Conservation (phyloP, 805 yeast genomes). For the Metschnikowia picachoensis region DNA sequence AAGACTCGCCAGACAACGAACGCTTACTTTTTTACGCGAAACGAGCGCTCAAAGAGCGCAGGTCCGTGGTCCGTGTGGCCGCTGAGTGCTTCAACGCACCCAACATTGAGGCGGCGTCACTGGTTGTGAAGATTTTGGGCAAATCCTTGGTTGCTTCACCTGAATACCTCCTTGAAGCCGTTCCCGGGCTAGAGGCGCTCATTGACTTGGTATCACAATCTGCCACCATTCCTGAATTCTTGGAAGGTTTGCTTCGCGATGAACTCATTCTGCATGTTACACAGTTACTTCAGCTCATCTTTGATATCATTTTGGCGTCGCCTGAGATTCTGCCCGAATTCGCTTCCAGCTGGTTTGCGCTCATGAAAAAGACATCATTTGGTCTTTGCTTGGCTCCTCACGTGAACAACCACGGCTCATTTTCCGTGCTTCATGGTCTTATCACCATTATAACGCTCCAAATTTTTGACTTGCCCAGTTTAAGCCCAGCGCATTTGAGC, state of each 20-base stretch:
- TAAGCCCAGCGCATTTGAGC: slow-evolving; percentile 21
- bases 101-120: slow-evolving; percentile 19
- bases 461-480: slow-evolving; percentile 52
- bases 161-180: slow-evolving; percentile 5
- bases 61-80: slow-evolving; percentile 43
- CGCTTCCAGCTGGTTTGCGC: slow-evolving; percentile 51
- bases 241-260: slow-evolving; percentile 14
- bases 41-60: slow-evolving; percentile 48
- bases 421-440: slow-evolving; percentile 41
- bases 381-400: slow-evolving; percentile 23
- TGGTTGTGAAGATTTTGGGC: slow-evolving; percentile 34
- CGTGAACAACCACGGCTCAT: slow-evolving; percentile 25
- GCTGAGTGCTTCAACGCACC: slow-evolving; percentile 25
- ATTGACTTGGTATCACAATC: not conserved
- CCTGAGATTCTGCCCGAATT: slow-evolving; percentile 23
- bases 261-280: slow-evolving; percentile 33
- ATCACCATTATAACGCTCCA: slow-evolving; percentile 47
- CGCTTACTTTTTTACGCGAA: slow-evolving; percentile 33
- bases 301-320: slow-evolving; percentile 40
- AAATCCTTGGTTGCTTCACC: slow-evolving; percentile 12
- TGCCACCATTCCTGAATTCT: not conserved
- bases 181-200: slow-evolving; percentile 2
- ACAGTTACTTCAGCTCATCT: slow-evolving; percentile 35
- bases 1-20: slow-evolving; percentile 11
- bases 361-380: slow-evolving; percentile 38